These are phyloP conservation scores for Brassica nigra DNA, from an alignment of 345 rosid genomes.

Conservation along the genomic window DNA sequence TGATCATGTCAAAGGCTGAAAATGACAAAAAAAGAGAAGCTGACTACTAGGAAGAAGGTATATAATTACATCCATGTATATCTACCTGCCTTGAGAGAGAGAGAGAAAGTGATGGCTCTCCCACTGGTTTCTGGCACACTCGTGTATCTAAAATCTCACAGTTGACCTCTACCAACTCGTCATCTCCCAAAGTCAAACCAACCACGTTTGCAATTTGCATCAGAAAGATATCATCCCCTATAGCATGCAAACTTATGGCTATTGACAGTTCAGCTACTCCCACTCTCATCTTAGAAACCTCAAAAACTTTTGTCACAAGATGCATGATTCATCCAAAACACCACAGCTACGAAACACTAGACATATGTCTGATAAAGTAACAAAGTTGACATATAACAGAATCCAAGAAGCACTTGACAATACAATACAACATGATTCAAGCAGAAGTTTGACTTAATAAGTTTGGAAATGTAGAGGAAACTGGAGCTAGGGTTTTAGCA, in stretches of 20 bases:
- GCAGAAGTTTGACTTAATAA: neutral
- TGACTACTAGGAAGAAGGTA: conserved; percentile 50
- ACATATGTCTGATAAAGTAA: conserved; percentile 23
- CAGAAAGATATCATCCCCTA: conserved; percentile 39
- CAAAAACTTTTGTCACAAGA: neutral
- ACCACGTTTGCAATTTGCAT: conserved; percentile 25
- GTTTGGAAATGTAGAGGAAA: neutral
- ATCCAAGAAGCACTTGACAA: neutral
- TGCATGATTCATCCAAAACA: neutral
- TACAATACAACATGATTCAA: neutral
- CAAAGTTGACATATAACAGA: neutral
- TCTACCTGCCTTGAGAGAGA: conserved; percentile 42
- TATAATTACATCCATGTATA: neutral
- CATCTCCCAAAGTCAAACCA: conserved; percentile 9
- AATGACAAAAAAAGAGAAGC: conserved; percentile 45
- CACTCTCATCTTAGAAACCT: neutral
- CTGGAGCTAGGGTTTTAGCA: conserved; percentile 12
- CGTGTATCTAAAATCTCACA: conserved; percentile 51
- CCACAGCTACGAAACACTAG: neutral
- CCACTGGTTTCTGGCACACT: conserved; percentile 62
- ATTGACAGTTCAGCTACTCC: neutral
- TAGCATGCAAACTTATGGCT: no score
- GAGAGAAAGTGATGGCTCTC: conserved; percentile 47
- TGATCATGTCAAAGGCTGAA: conserved; percentile 51
- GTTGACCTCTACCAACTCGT: conserved; percentile 22